Conservation (phyloP, 805 yeast species). For the Saccharomyces paradoxus region DNA sequence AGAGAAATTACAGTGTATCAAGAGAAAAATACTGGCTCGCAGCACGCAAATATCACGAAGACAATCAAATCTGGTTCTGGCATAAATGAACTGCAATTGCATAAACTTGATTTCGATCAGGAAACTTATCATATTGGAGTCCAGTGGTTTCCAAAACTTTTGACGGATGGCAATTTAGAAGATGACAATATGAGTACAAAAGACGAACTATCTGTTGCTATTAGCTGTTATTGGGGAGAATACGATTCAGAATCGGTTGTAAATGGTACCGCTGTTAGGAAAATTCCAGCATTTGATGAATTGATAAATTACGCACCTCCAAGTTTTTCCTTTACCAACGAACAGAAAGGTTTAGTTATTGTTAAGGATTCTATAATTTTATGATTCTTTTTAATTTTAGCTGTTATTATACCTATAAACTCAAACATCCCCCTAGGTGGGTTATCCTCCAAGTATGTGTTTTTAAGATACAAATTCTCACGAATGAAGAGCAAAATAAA, state of each 20-base stretch:
- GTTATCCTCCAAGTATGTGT: background rate
- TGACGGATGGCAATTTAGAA: constrained; percentile 33
- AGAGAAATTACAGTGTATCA: constrained; percentile 49
- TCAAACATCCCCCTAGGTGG: background rate
- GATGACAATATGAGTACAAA: constrained; percentile 26
- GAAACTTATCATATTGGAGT: constrained; percentile 49
- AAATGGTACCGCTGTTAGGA: constrained; percentile 34
- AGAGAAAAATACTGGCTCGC: constrained; percentile 15
- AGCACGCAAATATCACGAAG: constrained; percentile 36
- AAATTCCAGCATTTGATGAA: constrained; percentile 67
- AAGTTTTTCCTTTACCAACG: constrained; percentile 56
- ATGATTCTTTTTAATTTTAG: constrained; percentile 9
- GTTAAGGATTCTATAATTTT: constrained; percentile 43
- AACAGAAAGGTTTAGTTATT: constrained; percentile 59
- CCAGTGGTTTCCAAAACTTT: constrained; percentile 67
- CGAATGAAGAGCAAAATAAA: too few relatives aligned
- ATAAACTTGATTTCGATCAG: constrained; percentile 55
- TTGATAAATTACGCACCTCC: constrained; percentile 58
- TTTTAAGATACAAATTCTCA: too few relatives aligned
- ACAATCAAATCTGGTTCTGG: constrained; percentile 51
- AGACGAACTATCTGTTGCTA: constrained; percentile 43
- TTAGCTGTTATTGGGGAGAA: constrained; percentile 77
- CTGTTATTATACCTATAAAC: background rate
- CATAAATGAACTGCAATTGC: constrained; percentile 54
- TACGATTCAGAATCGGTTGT: constrained; percentile 39